Evolutionary conservation across 2,329 filamentous ascomycete species (phyloP), one percentile per base, ranked within the genome.

Genomic region (Cryoendolithus antarcticus): DNA sequence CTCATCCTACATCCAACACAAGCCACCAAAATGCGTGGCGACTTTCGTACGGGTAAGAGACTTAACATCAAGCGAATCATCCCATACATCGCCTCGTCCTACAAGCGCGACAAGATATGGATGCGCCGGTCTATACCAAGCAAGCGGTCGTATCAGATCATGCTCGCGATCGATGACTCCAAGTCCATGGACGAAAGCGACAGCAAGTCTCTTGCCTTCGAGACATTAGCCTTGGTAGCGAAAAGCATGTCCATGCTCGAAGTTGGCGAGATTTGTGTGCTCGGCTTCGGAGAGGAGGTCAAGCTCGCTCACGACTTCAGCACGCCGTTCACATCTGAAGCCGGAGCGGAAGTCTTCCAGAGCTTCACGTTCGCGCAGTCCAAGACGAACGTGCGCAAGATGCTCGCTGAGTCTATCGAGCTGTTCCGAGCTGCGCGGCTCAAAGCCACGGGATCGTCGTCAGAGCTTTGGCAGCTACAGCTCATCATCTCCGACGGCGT

Each of bases 101-200:
- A 95, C 72, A 96, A 95, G 70, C 84, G 91, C 44, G 91, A 99
- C 74, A 98, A 98, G 71, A 99, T 99, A 63, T 99, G 91, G 91
- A 93, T 98, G 81, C 82, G 93, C 9, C 79, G 93, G 40, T 81
- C 77, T 28, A 78, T 94, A 37, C 93, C 93, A 1, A 89, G 81
- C 29, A 96, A 96, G 64, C 82, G 93, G 31, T 82, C 80, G 41
- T 98, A 98, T 64, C 93, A 99, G 62, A 93, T 98, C 61, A 78
- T 98, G 67, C 80, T 99, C 36, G 93, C 91, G 31, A 86, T 99
- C 30, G 91, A 99, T 61, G 91, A 98, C 66, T 89, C 82, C 53
- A 84, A 83, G 60, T 86, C 80, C 44, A 99, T 99, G 91, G 80
- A 83, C 10, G 86, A 94, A 57, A 77, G 74, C 15, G 74, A 75